These are phyloP conservation scores for Crithidia mellificae DNA, from an alignment of 208 protist genomes.

Conservation along the genomic window DNA sequence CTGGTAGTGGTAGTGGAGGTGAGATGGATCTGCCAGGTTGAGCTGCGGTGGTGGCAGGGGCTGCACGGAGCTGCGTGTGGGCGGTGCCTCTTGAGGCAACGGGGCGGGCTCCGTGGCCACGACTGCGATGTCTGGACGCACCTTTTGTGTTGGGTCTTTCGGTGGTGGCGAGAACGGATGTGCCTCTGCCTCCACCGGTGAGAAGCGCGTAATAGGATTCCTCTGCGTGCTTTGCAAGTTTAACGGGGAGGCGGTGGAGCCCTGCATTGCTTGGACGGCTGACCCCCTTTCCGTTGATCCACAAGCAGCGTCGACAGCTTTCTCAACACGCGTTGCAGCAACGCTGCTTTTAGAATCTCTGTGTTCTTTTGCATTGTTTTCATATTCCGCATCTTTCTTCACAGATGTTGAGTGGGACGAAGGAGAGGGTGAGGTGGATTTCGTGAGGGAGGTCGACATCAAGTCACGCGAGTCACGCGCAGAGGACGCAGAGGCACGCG, in stretches of 20 bases:
- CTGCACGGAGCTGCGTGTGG: neutral
- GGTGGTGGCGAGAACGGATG: neutral
- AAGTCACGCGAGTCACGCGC: no score
- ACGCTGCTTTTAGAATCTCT: no score
- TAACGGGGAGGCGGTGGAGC: neutral
- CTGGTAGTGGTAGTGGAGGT: neutral
- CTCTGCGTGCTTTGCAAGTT: neutral
- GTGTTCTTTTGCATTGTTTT: no score
- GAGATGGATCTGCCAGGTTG: neutral
- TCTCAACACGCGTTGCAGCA: no score
- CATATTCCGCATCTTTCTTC: no score
- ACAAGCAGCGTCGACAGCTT: neutral
- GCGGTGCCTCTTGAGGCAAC: neutral
- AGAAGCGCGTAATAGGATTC: neutral
- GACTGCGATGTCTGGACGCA: neutral
- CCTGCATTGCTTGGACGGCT: neutral
- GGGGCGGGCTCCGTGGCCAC: neutral
- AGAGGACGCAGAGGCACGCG: no score
- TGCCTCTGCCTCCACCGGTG: neutral
- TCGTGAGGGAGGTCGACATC: no score
- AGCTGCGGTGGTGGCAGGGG: neutral
- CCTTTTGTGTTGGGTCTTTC: neutral
- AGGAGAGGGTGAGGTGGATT: no score
- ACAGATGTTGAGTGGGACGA: no score
- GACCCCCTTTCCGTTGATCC: neutral